These are phyloP conservation scores for Kodamaea leandrae DNA, from an alignment of 805 yeast species.

Conservation along the genomic window DNA sequence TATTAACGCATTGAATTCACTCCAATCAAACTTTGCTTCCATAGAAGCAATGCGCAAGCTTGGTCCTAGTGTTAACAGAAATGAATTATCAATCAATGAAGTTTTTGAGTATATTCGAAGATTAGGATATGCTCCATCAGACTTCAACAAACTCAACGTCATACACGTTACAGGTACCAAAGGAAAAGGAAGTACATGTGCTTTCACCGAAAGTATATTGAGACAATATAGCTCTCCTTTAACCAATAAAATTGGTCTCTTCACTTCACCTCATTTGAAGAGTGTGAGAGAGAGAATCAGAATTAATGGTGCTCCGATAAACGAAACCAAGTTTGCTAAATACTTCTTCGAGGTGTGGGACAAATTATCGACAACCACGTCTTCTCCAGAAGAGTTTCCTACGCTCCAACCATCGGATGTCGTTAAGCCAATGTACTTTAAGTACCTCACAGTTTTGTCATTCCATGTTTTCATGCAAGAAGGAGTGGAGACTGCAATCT, in stretches of 20 bases:
- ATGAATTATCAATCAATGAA: conserved; percentile 73
- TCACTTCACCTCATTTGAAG: conserved; percentile 93
- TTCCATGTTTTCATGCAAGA: conserved; percentile 88
- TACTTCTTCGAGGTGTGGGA: conserved; percentile 97
- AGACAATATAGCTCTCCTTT: conserved; percentile 46
- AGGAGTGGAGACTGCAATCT: conserved; percentile 89
- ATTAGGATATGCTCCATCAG: conserved; percentile 49
- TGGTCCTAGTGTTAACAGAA: conserved; percentile 55
- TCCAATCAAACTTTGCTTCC: conserved; percentile 89
- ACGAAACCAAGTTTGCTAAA: conserved; percentile 74
- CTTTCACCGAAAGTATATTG: conserved; percentile 82
- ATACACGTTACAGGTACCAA: conserved; percentile 96
- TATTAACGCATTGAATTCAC: conserved; percentile 72
- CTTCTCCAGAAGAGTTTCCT: conserved; percentile 62
- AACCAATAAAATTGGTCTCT: conserved; percentile 71
- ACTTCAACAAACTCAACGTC: conserved; percentile 71
- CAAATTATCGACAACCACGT: conserved; percentile 54
- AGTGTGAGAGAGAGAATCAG: conserved; percentile 89
- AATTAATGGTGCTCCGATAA: conserved; percentile 81
- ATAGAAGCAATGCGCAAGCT: conserved; percentile 77
- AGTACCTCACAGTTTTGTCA: conserved; percentile 82
- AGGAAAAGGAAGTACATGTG: conserved; percentile 98
- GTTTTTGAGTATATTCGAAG: conserved; percentile 52
- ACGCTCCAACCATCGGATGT: conserved; percentile 60
- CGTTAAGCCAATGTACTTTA: conserved; percentile 88